Conservation (phyloP, 345 rosid species). For the Eucalyptus cloeziana region DNA sequence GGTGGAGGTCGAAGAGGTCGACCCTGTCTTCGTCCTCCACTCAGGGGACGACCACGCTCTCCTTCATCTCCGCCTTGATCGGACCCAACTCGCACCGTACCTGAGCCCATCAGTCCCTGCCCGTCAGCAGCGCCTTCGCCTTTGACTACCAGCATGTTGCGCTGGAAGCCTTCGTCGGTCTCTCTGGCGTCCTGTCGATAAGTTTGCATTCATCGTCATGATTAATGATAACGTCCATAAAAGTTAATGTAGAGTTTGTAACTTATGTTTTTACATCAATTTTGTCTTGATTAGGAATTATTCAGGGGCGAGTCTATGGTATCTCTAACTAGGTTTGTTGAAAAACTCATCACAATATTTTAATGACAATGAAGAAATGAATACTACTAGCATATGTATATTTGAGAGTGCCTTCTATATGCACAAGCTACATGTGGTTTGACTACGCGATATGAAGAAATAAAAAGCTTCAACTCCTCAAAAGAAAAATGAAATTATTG, state of each 20-base stretch:
- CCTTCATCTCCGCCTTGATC: no score
- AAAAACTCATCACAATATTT: not conserved
- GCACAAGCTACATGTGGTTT: not conserved
- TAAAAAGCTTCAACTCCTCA: not conserved
- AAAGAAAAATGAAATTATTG: not conserved
- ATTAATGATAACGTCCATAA: not conserved
- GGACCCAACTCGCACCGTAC: not conserved
- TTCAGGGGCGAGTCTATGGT: not conserved
- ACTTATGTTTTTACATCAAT: not conserved
- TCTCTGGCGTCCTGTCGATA: slow-evolving; percentile 12
- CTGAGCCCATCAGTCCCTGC: not conserved
- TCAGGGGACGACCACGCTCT: not conserved
- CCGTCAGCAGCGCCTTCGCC: not conserved
- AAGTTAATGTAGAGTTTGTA: not conserved
- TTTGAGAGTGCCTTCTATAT: not conserved
- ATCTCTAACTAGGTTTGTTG: not conserved
- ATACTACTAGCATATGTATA: not conserved
- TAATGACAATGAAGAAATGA: not conserved
- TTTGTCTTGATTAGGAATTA: not conserved
- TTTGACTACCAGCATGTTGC: not conserved
- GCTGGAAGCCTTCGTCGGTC: slow-evolving; percentile 14
- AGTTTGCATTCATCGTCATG: not conserved
- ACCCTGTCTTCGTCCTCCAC: not conserved
- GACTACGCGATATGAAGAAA: accelerated
- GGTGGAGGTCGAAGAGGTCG: not conserved